Evolutionary conservation across 108 stramenopile genomes (phyloP), one percentile per base, ranked within the genome.

Genomic region (Pseudonitzschia multistriata): DNA sequence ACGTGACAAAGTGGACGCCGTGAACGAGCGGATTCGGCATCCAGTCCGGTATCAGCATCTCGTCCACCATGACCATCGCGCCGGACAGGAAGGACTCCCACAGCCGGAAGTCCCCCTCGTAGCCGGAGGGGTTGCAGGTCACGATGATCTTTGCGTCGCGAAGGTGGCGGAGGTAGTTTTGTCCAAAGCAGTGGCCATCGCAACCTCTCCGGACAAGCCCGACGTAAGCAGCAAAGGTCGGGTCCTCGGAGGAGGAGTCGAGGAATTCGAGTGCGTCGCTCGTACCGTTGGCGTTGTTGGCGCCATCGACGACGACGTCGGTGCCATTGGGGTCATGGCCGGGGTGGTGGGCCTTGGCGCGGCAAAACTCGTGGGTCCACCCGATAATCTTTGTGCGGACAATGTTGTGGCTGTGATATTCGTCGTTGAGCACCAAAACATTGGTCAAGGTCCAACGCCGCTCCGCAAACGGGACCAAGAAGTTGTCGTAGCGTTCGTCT

Each of bases 51-150:
- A 62, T 61, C 11, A 70, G 13, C 80, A 84, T 82, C 14, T 59
- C 61, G 68, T 88, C 87, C 15, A 69, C 68, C 70, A 88, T 59
- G 7, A 88, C 82, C 73, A 85, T 40, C 6, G 88, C 88, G 53
- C 88, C 88, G 21, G 70, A 63, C 10, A 62, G 55, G 61, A 88
- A 55, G 8, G 78, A 77, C 67, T 88, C 88, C 64, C 80, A 77
- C 29, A 88, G 52, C 13, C 83, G 80, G 49, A 72, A 80, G 48
- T 85, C 81, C 31, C 79, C 88, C 64, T 88, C 88, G 74, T 83
- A 88, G 15, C 59, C 49, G 67, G 82, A 81, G 0, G 81, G 70
- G 52, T 88, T 85, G 11, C 83, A 62, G 8, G 82, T 71, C 5
- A 88, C 85, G 28, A 88, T 68, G 47, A 88, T 84, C 60, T 86